phyloP scores from a whole-genome alignment of 2,329 filamentous ascomycete species.

The Pseudocercospora macadamiae region DNA sequence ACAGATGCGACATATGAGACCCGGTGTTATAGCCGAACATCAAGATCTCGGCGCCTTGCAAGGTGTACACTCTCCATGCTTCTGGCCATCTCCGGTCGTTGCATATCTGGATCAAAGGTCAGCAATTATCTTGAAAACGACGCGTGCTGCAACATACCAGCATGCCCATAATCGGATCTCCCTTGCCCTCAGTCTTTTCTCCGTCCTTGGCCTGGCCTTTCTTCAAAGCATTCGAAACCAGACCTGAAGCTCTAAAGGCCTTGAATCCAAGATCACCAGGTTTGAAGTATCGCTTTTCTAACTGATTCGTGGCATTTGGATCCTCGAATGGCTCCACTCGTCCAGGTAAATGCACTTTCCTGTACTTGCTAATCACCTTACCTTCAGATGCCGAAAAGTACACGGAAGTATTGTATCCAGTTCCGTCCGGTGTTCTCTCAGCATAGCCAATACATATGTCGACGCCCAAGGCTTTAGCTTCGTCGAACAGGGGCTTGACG shows the following conservation, averaged over 20 bases:
- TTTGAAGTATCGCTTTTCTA: slow-evolving; percentile 60
- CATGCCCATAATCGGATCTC: slow-evolving; percentile 58
- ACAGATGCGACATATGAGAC: slow-evolving; percentile 52
- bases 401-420: slow-evolving; percentile 55
- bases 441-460: slow-evolving; percentile 59
- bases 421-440: slow-evolving; percentile 50
- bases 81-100: slow-evolving; percentile 60
- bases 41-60: slow-evolving; percentile 55
- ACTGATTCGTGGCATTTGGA: slow-evolving; percentile 55
- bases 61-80: slow-evolving; percentile 55
- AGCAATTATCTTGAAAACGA: background rate
- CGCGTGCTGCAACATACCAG: slow-evolving; percentile 42
- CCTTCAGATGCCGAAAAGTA: slow-evolving; percentile 54
- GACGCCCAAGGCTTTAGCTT: slow-evolving; percentile 50
- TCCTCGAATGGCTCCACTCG: slow-evolving; percentile 55
- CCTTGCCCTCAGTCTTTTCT: slow-evolving; percentile 39
- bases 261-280: slow-evolving; percentile 58
- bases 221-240: slow-evolving; percentile 45
- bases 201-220: slow-evolving; percentile 30
- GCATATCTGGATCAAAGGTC: slow-evolving; percentile 38
- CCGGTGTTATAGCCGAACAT: slow-evolving; percentile 50
- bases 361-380: slow-evolving; percentile 55
- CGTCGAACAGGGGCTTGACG: slow-evolving; percentile 54
- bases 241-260: slow-evolving; percentile 55
- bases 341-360: slow-evolving; percentile 60